A percentile compares a stretch with the other conserved stretches of the same genome.
Conservation (phyloP, 345 rosid species). For the Pugionium cornutum region DNA sequence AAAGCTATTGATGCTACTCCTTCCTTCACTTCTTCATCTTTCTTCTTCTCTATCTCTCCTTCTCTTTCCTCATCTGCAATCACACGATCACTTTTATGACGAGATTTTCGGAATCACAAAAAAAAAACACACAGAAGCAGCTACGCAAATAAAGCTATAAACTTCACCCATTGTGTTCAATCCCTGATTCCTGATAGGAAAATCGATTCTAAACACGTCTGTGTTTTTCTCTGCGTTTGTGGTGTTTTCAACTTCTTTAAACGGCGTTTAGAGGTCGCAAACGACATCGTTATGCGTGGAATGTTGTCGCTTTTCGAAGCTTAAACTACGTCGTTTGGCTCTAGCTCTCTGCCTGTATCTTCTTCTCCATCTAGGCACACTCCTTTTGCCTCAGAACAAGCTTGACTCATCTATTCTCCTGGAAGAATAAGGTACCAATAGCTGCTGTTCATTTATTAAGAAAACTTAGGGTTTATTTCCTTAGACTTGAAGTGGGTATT, state of each 20-base stretch:
- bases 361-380: neutral
- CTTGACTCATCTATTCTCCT: conserved; percentile 1
- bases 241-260: neutral
- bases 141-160: conserved; percentile 11
- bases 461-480: conserved; percentile 10
- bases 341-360: neutral
- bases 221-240: neutral
- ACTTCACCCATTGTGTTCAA: conserved; percentile 31
- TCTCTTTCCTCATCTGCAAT: conserved; percentile 43
- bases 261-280: neutral
- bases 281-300: conserved; percentile 1
- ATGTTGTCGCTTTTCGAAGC: neutral
- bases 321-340: conserved; percentile 8
- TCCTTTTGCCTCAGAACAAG: conserved; percentile 12
- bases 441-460: conserved; percentile 1
- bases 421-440: neutral
- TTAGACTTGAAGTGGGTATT: conserved; percentile 14
- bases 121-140: neutral
- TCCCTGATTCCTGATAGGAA: neutral
- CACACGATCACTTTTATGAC: neutral
- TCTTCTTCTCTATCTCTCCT: conserved; percentile 33
- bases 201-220: conserved; percentile 15
- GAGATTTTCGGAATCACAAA: neutral
- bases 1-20: conserved; percentile 91
- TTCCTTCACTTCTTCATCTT: conserved; percentile 55